Conservation (phyloP, 2,329 filamentous ascomycete genomes). For the Zelopaecilomyces penicillatus region DNA sequence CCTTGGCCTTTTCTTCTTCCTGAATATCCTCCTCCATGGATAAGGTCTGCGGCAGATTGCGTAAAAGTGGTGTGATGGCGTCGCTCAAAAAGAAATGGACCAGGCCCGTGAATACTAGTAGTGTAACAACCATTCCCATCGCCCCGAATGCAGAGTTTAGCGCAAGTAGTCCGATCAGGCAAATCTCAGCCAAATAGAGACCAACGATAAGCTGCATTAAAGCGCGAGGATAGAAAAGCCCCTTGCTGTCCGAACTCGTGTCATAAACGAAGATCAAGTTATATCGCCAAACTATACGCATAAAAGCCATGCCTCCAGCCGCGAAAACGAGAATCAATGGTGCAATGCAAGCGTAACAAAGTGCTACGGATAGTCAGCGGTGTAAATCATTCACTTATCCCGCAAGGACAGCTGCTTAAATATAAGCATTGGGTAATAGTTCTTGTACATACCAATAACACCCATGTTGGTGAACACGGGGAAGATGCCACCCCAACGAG, state of each 20-base stretch:
- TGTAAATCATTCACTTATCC: not conserved
- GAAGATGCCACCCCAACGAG: constrained; percentile 78
- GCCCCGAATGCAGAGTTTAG: constrained; percentile 60
- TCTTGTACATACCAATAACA: constrained; percentile 57
- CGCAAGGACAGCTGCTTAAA: not conserved
- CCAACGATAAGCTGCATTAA: constrained; percentile 79
- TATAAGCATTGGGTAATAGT: not conserved
- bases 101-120: constrained; percentile 65
- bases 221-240: constrained; percentile 78
- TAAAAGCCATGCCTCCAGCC: constrained; percentile 65
- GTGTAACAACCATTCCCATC: constrained; percentile 65
- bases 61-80: constrained; percentile 68
- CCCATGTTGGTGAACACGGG: constrained; percentile 75
- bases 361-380: constrained; percentile 39
- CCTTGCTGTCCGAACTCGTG: constrained; percentile 75
- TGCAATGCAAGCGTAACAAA: constrained; percentile 80
- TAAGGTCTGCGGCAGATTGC: constrained; percentile 70
- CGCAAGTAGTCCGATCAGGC: constrained; percentile 76
- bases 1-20: constrained; percentile 39
- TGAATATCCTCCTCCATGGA: constrained; percentile 44
- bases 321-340: constrained; percentile 80
- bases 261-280: constrained; percentile 84
- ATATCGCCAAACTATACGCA: constrained; percentile 85
- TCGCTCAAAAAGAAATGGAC: constrained; percentile 66
- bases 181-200: constrained; percentile 73